These are phyloP conservation scores for Hypholoma sublateritium DNA, from an alignment of 768 basidiomycete genomes.

Conservation along the genomic window DNA sequence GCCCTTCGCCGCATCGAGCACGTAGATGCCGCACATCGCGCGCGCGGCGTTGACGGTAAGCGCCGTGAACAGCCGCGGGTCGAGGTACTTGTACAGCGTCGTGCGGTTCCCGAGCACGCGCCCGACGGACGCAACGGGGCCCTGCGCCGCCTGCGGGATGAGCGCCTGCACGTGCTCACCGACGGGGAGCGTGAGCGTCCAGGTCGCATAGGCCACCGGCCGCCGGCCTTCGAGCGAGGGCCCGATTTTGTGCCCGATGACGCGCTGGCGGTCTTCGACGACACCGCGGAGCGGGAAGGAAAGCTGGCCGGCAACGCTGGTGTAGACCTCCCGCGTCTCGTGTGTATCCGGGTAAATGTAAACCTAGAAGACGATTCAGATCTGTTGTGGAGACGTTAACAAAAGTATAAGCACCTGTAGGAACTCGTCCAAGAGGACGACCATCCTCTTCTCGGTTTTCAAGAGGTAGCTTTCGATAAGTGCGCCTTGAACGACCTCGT, in stretches of 20 bases:
- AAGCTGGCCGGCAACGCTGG: slow-evolving; percentile 41
- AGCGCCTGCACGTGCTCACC: slow-evolving; percentile 59
- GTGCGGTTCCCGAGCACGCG: slow-evolving; percentile 85
- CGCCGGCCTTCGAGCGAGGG: slow-evolving; percentile 37
- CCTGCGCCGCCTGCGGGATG: slow-evolving; percentile 42
- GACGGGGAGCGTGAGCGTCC: slow-evolving; percentile 48
- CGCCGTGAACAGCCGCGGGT: slow-evolving; percentile 72
- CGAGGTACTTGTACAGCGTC: slow-evolving; percentile 93
- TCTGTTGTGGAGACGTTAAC: not conserved
- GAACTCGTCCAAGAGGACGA: slow-evolving; percentile 74
- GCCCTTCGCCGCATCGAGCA: slow-evolving; percentile 83
- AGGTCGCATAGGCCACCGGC: slow-evolving; percentile 33
- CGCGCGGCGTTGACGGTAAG: slow-evolving; percentile 44
- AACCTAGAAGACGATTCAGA: slow-evolving; percentile 36
- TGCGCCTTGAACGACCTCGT: slow-evolving; percentile 60
- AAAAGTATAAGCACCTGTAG: slow-evolving; percentile 56
- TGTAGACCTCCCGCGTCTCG: slow-evolving; percentile 42
- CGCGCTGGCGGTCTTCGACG: slow-evolving; percentile 37
- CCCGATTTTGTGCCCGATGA: slow-evolving; percentile 59
- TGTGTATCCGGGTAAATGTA: slow-evolving; percentile 67
- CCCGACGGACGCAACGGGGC: slow-evolving; percentile 74
- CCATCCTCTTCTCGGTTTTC: slow-evolving; percentile 42
- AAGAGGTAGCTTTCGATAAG: slow-evolving; percentile 59
- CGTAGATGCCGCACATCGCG: slow-evolving; percentile 59
- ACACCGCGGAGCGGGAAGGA: slow-evolving; percentile 58